These are phyloP conservation scores for Micractinium conductrix DNA, from an alignment of 139 green algal genomes.

Conservation along the genomic window DNA sequence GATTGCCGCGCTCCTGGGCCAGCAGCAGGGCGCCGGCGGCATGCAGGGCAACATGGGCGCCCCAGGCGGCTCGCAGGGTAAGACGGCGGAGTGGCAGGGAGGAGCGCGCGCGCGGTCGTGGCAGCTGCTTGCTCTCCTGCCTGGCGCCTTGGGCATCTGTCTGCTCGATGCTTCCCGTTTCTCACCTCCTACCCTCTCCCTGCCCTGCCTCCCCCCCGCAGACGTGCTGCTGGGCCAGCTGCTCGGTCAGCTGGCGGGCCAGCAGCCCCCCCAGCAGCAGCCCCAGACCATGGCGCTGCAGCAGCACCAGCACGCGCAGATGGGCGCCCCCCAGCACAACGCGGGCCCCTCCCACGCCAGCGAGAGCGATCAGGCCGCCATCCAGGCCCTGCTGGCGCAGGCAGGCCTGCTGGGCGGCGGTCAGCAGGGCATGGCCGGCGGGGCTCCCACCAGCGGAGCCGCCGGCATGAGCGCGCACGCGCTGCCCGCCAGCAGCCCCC, in stretches of 20 bases:
- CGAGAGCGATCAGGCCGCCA: slow-evolving; percentile 12
- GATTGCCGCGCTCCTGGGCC: slow-evolving; percentile 28
- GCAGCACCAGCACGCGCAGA: slow-evolving; percentile 13
- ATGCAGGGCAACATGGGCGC: background rate
- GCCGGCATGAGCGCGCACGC: background rate
- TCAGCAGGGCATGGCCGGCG: background rate
- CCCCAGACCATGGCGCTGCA: slow-evolving; percentile 6
- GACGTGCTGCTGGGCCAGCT: slow-evolving; percentile 44
- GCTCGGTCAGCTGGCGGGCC: slow-evolving; percentile 37
- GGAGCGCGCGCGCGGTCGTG: no score
- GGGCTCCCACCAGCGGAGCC: background rate
- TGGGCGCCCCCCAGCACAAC: background rate
- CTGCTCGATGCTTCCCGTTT: background rate
- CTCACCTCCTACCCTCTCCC: no score
- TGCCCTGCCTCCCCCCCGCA: slow-evolving; percentile 9
- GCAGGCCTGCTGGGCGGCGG: slow-evolving; percentile 24
- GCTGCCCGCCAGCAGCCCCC: background rate
- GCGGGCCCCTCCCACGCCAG: background rate
- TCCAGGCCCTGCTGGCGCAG: slow-evolving; percentile 41
- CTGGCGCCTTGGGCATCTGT: no score
- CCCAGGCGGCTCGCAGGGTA: background rate
- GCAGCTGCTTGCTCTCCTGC: background rate
- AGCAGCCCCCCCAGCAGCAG: background rate
- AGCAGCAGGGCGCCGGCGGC: no score
- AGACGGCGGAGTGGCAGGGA: no score